A percentile compares a stretch with the other conserved stretches of the same genome.
These are phyloP conservation scores for Selaginella moellendorffii DNA, from an alignment of 75 land plant species.

Conservation along the genomic window DNA sequence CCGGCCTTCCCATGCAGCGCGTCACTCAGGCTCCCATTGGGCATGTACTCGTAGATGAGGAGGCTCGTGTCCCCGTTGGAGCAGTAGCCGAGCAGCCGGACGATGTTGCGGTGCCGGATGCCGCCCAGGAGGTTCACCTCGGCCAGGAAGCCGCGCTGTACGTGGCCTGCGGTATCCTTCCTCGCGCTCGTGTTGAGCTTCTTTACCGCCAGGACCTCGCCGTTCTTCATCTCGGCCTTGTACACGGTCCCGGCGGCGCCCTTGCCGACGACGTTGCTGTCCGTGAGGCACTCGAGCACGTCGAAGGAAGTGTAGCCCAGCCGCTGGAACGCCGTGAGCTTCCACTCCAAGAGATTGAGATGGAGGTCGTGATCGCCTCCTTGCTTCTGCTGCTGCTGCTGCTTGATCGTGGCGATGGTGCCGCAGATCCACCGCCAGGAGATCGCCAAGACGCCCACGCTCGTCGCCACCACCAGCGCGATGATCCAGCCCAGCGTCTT, in stretches of 20 bases:
- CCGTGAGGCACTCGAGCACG: not conserved
- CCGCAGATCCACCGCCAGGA: not conserved
- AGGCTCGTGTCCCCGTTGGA: conserved; percentile 30
- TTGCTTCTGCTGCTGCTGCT: not conserved
- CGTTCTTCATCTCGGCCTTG: conserved; percentile 53
- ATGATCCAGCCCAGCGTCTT: not conserved
- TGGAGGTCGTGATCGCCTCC: not conserved
- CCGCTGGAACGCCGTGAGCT: conserved; percentile 15
- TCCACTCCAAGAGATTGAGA: not conserved
- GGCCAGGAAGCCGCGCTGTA: conserved; percentile 14
- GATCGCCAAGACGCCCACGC: not conserved
- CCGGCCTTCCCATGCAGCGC: conserved; percentile 41
- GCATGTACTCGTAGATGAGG: conserved; percentile 84
- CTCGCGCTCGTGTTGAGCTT: conserved; percentile 27
- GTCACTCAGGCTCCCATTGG: conserved; percentile 63
- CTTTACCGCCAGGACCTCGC: conserved; percentile 76
- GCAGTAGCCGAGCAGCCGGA: conserved; percentile 64
- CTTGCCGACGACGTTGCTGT: conserved; percentile 24
- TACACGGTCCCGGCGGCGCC: conserved; percentile 71
- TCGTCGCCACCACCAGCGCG: not conserved
- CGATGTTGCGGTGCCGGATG: conserved; percentile 64
- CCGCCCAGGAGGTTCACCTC: conserved; percentile 58
- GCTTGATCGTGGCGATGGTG: not conserved
- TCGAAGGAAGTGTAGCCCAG: not conserved
- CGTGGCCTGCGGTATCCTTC: conserved; percentile 12